A percentile compares a stretch with the other conserved stretches of the same genome.
These are phyloP conservation scores for Yamadazyma diddensiae DNA, from an alignment of 1,139 yeast genomes.

Conservation along the genomic window DNA sequence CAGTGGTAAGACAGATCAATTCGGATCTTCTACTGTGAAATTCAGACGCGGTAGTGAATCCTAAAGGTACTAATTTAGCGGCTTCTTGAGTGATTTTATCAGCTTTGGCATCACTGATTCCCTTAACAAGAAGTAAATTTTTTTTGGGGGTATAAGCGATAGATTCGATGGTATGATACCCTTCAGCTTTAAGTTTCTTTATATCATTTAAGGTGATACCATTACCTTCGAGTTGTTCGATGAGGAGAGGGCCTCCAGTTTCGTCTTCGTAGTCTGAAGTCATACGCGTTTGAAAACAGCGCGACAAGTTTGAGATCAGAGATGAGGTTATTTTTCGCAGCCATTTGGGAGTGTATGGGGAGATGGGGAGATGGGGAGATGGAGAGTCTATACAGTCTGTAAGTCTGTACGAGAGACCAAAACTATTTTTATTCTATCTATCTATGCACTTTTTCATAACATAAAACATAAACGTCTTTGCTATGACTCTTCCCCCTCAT, in stretches of 20 bases:
- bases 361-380: too few relatives aligned
- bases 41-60: slow-evolving; percentile 96
- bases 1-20: slow-evolving; percentile 89
- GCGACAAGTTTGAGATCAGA: too few relatives aligned
- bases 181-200: slow-evolving; percentile 76
- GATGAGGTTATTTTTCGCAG: too few relatives aligned
- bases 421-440: too few relatives aligned
- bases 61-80: slow-evolving; percentile 86
- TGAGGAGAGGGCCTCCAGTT: slow-evolving; percentile 41
- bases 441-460: slow-evolving; percentile 57
- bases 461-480: slow-evolving; percentile 69
- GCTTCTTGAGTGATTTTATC: slow-evolving; percentile 83
- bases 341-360: too few relatives aligned
- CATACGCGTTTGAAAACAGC: too few relatives aligned
- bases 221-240: slow-evolving; percentile 64
- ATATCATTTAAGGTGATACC: slow-evolving; percentile 84
- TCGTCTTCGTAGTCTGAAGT: slow-evolving; percentile 40
- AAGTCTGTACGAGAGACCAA: too few relatives aligned
- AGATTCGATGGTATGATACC: slow-evolving; percentile 86
- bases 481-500: slow-evolving; percentile 51
- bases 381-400: too few relatives aligned
- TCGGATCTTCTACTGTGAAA: slow-evolving; percentile 88
- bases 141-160: slow-evolving; percentile 89
- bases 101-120: slow-evolving; percentile 95
- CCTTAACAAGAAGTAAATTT: slow-evolving; percentile 72